Conservation (phyloP, 139 green algal genomes). For the Pycnococcus provasolii region DNA sequence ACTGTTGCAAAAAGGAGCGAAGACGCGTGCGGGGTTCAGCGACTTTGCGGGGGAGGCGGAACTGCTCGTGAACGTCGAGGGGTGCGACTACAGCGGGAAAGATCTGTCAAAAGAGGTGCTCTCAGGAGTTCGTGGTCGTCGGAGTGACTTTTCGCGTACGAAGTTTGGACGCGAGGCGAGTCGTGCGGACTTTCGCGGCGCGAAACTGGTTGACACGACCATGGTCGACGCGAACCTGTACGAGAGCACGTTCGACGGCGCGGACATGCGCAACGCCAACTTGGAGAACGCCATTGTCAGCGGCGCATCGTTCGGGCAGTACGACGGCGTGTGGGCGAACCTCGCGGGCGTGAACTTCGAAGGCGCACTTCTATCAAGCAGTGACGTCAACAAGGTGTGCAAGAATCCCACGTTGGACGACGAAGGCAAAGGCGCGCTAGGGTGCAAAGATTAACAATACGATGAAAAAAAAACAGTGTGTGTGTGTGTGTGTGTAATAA, state of each 20-base stretch:
- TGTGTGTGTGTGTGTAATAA: no score
- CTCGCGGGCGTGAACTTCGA: slow-evolving; percentile 15
- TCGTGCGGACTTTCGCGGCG: neutral
- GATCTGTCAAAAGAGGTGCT: slow-evolving; percentile 15
- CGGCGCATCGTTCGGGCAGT: slow-evolving; percentile 2
- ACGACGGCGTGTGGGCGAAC: slow-evolving; percentile 8
- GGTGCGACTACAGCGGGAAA: slow-evolving; percentile 13
- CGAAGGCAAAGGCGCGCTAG: neutral
- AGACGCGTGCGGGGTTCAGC: slow-evolving; percentile 12
- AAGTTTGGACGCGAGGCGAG: slow-evolving; percentile 4
- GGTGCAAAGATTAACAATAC: neutral
- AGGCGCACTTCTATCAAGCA: slow-evolving; percentile 5
- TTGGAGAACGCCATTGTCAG: slow-evolving; percentile 11
- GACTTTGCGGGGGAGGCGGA: slow-evolving; percentile 13
- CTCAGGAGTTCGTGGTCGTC: neutral
- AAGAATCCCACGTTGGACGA: slow-evolving; percentile 17
- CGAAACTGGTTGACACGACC: neutral
- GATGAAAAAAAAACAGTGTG: no score
- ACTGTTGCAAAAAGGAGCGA: slow-evolving; percentile 1
- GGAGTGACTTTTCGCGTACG: neutral
- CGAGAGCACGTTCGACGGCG: slow-evolving; percentile 8
- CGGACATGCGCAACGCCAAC: neutral
- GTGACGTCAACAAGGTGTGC: slow-evolving; percentile 7
- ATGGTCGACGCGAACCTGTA: slow-evolving; percentile 6
- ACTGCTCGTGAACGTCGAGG: neutral